A percentile compares a stretch with the other conserved stretches of the same genome.
These are phyloP conservation scores for Pythium scleroteichum DNA, from an alignment of 352 stramenopile species.

Conservation along the genomic window DNA sequence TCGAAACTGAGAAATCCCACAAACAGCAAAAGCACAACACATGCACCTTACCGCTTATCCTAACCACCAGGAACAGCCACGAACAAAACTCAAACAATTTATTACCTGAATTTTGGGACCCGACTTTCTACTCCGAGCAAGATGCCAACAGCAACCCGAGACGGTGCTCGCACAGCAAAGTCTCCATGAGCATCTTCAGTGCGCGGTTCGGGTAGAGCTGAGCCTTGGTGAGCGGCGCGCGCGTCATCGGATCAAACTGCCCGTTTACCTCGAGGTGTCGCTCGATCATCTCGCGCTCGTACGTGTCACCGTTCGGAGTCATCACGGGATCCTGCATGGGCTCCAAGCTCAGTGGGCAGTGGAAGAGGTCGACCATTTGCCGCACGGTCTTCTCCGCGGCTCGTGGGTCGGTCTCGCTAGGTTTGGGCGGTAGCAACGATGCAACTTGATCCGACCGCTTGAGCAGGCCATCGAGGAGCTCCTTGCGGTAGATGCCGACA, in stretches of 20 bases:
- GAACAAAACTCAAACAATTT: too few relatives aligned
- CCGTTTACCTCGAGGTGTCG: constrained; percentile 71
- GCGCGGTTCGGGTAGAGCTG: constrained; percentile 70
- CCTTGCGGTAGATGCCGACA: constrained; percentile 44
- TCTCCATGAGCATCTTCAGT: constrained; percentile 76
- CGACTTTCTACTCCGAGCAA: constrained; percentile 10
- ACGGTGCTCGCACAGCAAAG: constrained; percentile 59
- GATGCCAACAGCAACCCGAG: constrained; percentile 54
- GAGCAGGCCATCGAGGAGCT: constrained; percentile 49
- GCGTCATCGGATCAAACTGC: constrained; percentile 70
- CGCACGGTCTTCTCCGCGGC: constrained; percentile 46
- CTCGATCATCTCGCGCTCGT: constrained; percentile 80
- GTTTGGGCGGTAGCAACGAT: background rate
- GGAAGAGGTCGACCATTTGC: constrained; percentile 74
- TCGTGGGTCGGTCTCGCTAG: background rate
- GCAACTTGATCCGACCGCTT: constrained; percentile 11
- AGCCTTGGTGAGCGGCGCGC: constrained; percentile 50
- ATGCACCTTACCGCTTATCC: too few relatives aligned
- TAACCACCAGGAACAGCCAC: too few relatives aligned
- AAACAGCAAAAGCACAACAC: too few relatives aligned
- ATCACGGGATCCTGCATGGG: constrained; percentile 80
- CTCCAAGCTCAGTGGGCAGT: constrained; percentile 72
- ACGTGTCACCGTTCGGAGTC: constrained; percentile 71
- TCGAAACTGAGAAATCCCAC: too few relatives aligned
- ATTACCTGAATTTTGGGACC: too few relatives aligned